A percentile compares a stretch with the other conserved stretches of the same genome.
phyloP scores from a whole-genome alignment of 2,329 filamentous ascomycete genomes.

The Trichoderma lentiforme region DNA sequence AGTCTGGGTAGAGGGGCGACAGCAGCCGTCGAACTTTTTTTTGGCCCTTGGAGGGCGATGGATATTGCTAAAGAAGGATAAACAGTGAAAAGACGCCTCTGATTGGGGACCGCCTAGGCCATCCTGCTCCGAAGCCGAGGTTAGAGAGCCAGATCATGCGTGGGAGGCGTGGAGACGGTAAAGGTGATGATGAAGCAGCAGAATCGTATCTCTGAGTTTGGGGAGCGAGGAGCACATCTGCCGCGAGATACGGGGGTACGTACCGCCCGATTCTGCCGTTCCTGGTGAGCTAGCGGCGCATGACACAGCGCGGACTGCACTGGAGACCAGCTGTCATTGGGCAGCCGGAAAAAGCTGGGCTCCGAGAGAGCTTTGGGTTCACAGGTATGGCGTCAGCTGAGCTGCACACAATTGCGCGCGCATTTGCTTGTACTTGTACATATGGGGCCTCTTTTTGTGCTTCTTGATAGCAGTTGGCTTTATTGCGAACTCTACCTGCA shows the following conservation, averaged over 20 bases:
- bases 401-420: conserved; percentile 8
- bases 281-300: conserved; percentile 15
- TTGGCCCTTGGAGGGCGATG: background rate
- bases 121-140: conserved; percentile 19
- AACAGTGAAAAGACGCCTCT: conserved; percentile 17
- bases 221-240: conserved; percentile 18
- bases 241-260: conserved; percentile 17
- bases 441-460: background rate
- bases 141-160: conserved; percentile 15
- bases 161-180: background rate
- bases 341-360: conserved; percentile 7
- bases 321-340: conserved; percentile 2
- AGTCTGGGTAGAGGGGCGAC: conserved; percentile 7
- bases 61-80: background rate
- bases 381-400: conserved; percentile 13
- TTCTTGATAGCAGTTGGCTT: background rate
- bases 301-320: conserved; percentile 14
- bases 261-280: conserved; percentile 4
- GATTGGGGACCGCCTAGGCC: conserved; percentile 21
- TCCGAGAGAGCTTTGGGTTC: background rate
- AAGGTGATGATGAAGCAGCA: conserved; percentile 7
- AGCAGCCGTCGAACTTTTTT: conserved; percentile 5
- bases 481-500: background rate
- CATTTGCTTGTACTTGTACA: background rate
- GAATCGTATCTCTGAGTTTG: conserved; percentile 16